These are phyloP conservation scores for Tuctoria greenei DNA, from an alignment of 176 grass and related monocot genomes.

Conservation along the genomic window DNA sequence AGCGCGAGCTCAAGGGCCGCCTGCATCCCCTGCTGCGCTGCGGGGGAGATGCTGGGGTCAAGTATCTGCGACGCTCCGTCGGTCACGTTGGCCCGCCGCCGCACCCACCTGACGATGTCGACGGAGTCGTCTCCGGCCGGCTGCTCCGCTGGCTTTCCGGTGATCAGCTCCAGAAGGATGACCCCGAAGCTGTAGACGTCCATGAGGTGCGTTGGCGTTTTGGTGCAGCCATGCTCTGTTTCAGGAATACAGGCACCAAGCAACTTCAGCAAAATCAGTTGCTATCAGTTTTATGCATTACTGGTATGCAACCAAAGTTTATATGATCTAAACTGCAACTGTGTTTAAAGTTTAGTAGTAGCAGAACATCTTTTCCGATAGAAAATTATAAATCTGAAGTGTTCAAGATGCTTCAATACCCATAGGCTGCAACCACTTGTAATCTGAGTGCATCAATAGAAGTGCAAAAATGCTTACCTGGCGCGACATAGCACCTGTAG, in stretches of 20 bases:
- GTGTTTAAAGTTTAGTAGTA: neutral
- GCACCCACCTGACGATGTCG: slow-evolving; percentile 67
- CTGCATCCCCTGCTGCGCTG: slow-evolving; percentile 49
- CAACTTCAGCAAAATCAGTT: neutral
- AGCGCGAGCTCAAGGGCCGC: slow-evolving; percentile 56
- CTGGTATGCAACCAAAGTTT: neutral
- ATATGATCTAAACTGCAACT: neutral
- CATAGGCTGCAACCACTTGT: neutral
- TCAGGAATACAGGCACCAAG: neutral
- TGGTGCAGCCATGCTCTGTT: slow-evolving; percentile 56
- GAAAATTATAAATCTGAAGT: neutral
- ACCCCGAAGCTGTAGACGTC: slow-evolving; percentile 83
- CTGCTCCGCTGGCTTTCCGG: slow-evolving; percentile 60
- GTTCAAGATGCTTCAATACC: neutral
- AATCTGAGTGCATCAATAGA: neutral
- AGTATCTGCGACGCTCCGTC: slow-evolving; percentile 50
- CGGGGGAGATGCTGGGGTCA: slow-evolving; percentile 40
- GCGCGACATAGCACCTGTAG: slow-evolving; percentile 48
- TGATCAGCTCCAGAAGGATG: slow-evolving; percentile 75
- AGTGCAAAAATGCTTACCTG: slow-evolving; percentile 44
- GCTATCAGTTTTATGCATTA: neutral
- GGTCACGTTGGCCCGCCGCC: slow-evolving; percentile 59
- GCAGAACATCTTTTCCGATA: neutral
- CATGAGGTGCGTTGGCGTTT: slow-evolving; percentile 62
- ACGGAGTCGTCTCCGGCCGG: slow-evolving; percentile 43